Evolutionary conservation across 139 green algal genomes (phyloP), one percentile per base, ranked within the genome.

Genomic region (Diplosphaera chodatii): DNA sequence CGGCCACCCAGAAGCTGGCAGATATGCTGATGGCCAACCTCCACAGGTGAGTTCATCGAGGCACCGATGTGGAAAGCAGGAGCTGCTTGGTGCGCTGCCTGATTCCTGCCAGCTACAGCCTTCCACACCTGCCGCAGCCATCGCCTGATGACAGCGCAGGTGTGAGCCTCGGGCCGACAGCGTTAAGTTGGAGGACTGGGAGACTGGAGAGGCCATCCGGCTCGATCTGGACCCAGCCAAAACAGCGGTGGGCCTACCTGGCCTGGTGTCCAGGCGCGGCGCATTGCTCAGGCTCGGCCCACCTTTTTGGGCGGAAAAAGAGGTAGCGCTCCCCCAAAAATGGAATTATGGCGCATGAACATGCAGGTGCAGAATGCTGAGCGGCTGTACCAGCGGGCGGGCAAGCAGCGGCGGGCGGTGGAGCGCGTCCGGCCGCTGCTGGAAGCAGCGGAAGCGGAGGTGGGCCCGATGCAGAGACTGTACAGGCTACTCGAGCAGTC

Each of bases 11-110:
- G 74, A 78, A 82, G 63, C 55, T 77, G 55, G 91, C 84, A 6
- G 91, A 96, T 68, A 66, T 96, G 30, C 81, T 96, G 63, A 90
- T 90, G 59, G 85, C 86, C 63, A 94, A 96, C 76, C 5, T 94
- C 23, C 88, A 94, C 83, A 66, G 68, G 78, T 81, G 31, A 1
- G 72, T 13, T 3, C n/a, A n/a, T n/a, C n/a, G n/a, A n/a, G n/a
- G n/a, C n/a, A n/a, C n/a, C n/a, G n/a, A n/a, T n/a, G n/a, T n/a
- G n/a, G n/a, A n/a, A n/a, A n/a, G n/a, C n/a, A n/a, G 34, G 40
- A 27, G 32, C 4, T 20, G 31, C 23, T n/a, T n/a, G n/a, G n/a
- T n/a, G n/a, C n/a, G n/a, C n/a, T n/a, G n/a, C n/a, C n/a, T n/a
- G n/a, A n/a, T n/a, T n/a, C n/a, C n/a, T n/a, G n/a, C n/a, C n/a